These are phyloP conservation scores for Macrophomina tecta DNA, from an alignment of 2,329 filamentous ascomycete genomes.

Conservation along the genomic window DNA sequence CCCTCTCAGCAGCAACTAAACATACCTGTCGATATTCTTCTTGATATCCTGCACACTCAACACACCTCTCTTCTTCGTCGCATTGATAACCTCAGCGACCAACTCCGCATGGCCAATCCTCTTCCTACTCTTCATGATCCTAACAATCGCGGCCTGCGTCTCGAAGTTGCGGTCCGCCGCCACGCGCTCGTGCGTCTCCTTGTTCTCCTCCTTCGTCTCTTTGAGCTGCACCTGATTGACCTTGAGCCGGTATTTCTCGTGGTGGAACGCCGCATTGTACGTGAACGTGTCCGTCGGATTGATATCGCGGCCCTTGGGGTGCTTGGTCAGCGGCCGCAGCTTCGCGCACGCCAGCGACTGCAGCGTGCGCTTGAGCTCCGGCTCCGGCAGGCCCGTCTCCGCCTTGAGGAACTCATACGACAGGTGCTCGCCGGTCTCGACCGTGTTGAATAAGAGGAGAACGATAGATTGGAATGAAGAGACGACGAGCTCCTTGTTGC, in stretches of 20 bases:
- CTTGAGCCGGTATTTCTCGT: conserved; percentile 89
- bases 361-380: conserved; percentile 86
- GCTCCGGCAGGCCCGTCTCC: conserved; percentile 75
- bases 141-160: conserved; percentile 93
- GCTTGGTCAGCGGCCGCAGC: conserved; percentile 81
- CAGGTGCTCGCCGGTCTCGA: conserved; percentile 67
- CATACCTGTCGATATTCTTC: conserved; percentile 92
- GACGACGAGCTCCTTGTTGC: conserved; percentile 85
- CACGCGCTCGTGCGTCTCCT: conserved; percentile 89
- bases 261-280: conserved; percentile 77
- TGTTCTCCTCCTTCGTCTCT: conserved; percentile 94
- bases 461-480: conserved; percentile 93
- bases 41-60: conserved; percentile 90
- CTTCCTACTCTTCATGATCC: conserved; percentile 96
- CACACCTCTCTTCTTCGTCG: conserved; percentile 84
- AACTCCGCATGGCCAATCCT: conserved; percentile 84
- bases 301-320: conserved; percentile 84
- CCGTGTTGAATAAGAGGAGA: conserved; percentile 84
- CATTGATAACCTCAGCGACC: conserved; percentile 88
- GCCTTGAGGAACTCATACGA: conserved; percentile 77
- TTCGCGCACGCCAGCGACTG: conserved; percentile 95
- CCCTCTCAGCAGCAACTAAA: too few species aligned
- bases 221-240: conserved; percentile 99
- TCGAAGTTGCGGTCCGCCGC: conserved; percentile 91
- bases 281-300: conserved; percentile 79